Conservation (phyloP, 345 rosid species). For the Physaria fendleri region DNA sequence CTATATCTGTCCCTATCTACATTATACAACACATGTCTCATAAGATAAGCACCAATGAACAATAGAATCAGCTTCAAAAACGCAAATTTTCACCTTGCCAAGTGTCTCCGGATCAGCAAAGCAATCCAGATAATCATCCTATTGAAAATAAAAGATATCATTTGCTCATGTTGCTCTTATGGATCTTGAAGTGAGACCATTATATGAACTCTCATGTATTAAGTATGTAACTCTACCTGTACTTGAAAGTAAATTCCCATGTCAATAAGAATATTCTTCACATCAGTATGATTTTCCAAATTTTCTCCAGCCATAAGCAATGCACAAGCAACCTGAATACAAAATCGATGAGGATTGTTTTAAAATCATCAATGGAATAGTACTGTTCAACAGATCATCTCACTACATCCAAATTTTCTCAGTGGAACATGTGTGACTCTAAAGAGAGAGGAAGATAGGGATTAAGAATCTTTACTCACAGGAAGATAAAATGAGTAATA, state of each 20-base stretch:
- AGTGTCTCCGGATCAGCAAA: constrained; percentile 64
- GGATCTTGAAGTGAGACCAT: background rate
- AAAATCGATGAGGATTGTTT: background rate
- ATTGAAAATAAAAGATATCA: constrained; percentile 1
- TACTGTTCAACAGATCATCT: background rate
- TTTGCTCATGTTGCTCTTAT: background rate
- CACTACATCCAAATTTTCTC: background rate
- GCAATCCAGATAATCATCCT: constrained; percentile 89
- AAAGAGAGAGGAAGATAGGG: background rate
- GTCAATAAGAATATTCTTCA: constrained; percentile 59
- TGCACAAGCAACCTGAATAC: constrained; percentile 73
- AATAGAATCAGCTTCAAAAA: background rate
- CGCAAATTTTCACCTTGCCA: constrained; percentile 46
- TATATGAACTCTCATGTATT: background rate
- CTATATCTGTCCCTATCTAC: constrained; percentile 85
- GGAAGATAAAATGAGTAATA: constrained; percentile 84
- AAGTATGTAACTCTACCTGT: no score
- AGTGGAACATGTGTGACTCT: background rate
- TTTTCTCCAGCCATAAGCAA: constrained; percentile 70
- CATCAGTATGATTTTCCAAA: constrained; percentile 53
- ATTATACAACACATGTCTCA: background rate
- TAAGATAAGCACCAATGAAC: background rate
- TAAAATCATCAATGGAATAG: background rate
- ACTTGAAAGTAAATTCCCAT: constrained; percentile 82
- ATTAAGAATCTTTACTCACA: constrained; percentile 38